Conservation (phyloP, 192 early-diverging fungal genomes). For the Phycomyces nitens region DNA sequence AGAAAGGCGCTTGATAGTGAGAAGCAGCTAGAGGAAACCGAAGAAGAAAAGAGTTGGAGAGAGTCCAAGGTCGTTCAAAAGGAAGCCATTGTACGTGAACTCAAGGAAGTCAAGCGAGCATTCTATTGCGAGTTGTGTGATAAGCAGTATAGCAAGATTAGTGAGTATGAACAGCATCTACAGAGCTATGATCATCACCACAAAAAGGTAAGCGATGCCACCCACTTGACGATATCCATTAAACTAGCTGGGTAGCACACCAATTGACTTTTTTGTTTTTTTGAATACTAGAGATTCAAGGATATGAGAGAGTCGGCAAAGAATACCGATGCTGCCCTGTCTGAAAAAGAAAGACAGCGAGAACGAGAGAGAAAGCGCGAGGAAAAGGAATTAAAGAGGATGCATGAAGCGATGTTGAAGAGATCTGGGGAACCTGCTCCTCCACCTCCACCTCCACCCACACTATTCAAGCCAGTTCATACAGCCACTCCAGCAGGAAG, state of each 20-base stretch:
- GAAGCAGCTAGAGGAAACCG: constrained; percentile 62
- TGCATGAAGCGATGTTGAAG: constrained; percentile 64
- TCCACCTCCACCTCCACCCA: neutral
- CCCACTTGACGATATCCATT: neutral
- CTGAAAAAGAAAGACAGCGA: constrained; percentile 45
- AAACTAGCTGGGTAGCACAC: too few relatives aligned
- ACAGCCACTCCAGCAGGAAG: neutral
- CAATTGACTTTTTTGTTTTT: too few relatives aligned
- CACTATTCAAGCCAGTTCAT: neutral
- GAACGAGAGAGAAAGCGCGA: constrained; percentile 64
- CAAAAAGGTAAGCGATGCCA: constrained; percentile 49
- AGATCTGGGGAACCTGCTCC: constrained; percentile 24
- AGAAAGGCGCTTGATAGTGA: constrained; percentile 64
- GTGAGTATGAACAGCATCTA: constrained; percentile 75
- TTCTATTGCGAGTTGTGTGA: constrained; percentile 79
- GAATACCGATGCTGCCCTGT: constrained; percentile 24
- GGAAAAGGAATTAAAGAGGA: constrained; percentile 60
- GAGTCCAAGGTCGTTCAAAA: constrained; percentile 53
- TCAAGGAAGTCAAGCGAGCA: constrained; percentile 60
- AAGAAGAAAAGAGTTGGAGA: constrained; percentile 46
- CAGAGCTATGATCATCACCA: constrained; percentile 80
- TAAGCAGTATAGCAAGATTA: constrained; percentile 74
- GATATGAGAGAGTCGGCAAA: constrained; percentile 67
- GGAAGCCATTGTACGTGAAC: constrained; percentile 50
- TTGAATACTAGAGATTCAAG: constrained; percentile 75